Conservation (phyloP, 2,329 filamentous ascomycete species). For the Paecilomyces sp. region DNA sequence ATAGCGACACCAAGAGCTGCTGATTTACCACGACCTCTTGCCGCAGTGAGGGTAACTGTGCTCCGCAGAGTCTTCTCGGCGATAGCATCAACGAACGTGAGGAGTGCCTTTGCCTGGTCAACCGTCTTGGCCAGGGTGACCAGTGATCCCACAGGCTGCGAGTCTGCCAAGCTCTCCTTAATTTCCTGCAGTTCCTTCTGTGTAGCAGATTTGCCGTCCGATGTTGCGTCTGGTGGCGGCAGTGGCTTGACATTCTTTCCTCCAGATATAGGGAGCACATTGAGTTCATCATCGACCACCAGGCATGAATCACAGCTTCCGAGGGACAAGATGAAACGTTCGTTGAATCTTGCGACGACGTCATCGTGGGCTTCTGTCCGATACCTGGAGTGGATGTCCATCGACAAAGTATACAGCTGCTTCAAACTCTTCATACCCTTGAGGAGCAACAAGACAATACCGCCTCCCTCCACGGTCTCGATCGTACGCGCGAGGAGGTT, state of each 20-base stretch:
- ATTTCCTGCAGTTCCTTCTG: slow-evolving; percentile 72
- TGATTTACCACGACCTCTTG: slow-evolving; percentile 92
- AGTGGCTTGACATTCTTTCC: slow-evolving; percentile 82
- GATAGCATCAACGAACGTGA: slow-evolving; percentile 95
- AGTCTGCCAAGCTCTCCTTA: slow-evolving; percentile 80
- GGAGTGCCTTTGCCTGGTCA: slow-evolving; percentile 92
- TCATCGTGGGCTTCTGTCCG: slow-evolving; percentile 93
- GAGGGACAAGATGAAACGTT: slow-evolving; percentile 89
- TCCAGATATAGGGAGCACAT: slow-evolving; percentile 93
- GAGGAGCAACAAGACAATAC: slow-evolving; percentile 78
- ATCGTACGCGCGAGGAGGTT: slow-evolving; percentile 91
- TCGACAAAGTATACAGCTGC: slow-evolving; percentile 91
- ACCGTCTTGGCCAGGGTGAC: slow-evolving; percentile 81
- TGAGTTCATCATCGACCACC: slow-evolving; percentile 95
- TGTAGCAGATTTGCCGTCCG: slow-evolving; percentile 63
- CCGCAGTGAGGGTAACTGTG: slow-evolving; percentile 89
- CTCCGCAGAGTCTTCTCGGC: slow-evolving; percentile 90
- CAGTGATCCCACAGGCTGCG: slow-evolving; percentile 76
- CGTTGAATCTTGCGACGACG: slow-evolving; percentile 93
- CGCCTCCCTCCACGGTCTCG: slow-evolving; percentile 95
- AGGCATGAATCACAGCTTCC: slow-evolving; percentile 93
- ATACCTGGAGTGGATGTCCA: slow-evolving; percentile 97
- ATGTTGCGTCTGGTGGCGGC: slow-evolving; percentile 66
- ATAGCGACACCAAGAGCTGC: slow-evolving; percentile 91
- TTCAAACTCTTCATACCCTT: slow-evolving; percentile 97